phyloP scores from a whole-genome alignment of 1,139 yeast genomes.

The Suhomyces choctaworum region DNA sequence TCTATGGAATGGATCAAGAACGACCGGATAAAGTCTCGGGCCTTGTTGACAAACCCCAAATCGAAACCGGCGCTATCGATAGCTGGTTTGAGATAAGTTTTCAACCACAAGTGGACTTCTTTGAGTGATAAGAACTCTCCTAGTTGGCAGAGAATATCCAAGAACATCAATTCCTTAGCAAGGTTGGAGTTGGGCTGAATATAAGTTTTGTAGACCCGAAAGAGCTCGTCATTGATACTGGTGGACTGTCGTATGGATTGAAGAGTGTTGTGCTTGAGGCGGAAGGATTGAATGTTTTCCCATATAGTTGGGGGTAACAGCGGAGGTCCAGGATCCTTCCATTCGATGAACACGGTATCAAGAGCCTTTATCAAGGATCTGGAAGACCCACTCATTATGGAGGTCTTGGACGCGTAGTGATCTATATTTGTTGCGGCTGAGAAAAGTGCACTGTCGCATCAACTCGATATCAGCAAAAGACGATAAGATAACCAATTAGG shows the following conservation, averaged over 20 bases:
- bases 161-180: conserved; percentile 44
- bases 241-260: conserved; percentile 34
- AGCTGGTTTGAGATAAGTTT: conserved; percentile 53
- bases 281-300: conserved; percentile 25
- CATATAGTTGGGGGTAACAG: conserved; percentile 13
- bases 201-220: conserved; percentile 40
- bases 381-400: conserved; percentile 36
- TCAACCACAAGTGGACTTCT: conserved; percentile 53
- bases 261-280: conserved; percentile 42
- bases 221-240: conserved; percentile 52
- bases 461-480: no score
- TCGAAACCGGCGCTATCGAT: conserved; percentile 62
- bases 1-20: conserved; percentile 28
- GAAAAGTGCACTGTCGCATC: no score
- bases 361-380: conserved; percentile 35
- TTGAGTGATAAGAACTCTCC: conserved; percentile 42
- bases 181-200: conserved; percentile 34
- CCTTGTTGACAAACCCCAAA: conserved; percentile 37
- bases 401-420: conserved; percentile 1
- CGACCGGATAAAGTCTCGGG: conserved; percentile 43
- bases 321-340: conserved; percentile 22
- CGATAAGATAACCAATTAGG: no score
- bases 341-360: conserved; percentile 28
- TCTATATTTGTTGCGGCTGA: no score
- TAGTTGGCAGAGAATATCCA: conserved; percentile 43